Base-by-base conservation (phyloP, 164 flowering plant species). In the Vitis rotundifolia region DNA sequence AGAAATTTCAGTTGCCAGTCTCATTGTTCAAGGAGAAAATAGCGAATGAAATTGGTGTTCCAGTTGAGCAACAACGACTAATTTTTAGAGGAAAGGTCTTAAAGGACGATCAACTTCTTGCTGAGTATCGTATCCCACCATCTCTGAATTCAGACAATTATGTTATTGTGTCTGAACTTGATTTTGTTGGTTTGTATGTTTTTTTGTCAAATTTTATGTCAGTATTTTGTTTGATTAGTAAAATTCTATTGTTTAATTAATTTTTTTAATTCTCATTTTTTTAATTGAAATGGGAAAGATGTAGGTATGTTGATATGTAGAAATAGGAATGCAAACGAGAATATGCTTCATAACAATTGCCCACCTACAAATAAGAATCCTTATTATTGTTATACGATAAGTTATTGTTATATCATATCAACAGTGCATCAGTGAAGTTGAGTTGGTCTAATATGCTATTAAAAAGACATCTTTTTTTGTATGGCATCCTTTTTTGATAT, bases 21-120 rank as follows among this genome's bases (percentile, higher is more conserved):
- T 82, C 83, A 63, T 78, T 71, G 28, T 90, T 96, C 79, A 96
- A 96, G 85, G 97, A 91, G 82, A 89, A 88, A 83, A 84, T 96
- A 73, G 92, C 98, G 4, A 71, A 65, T 69, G 75, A 84, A 52
- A 71, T 83, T 70, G 94, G 94, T 66, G 76, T 96, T 56, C 97
- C 98, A 19, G 93, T 89, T 49, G 90, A 74, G 75, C 97, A 88
- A 81, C 99, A 96, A 74, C 86, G 99, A 11, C 83, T 96, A 50
- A 96, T 96, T 76, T 96, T 93, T 68, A 83, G 98, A 81, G 99
- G 99, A 71, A 96, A 84, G 83, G 98, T 93, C 49, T 76, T 96
- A 64, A 96, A 93, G 86, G 98, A 93, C 80, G 88, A 92, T 59
- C 92, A 90, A 58, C 83, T 67, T 44, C 92, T 96, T 37, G 90